Base-by-base conservation (phyloP, 2,329 filamentous ascomycete genomes). In the Fusarium pininemorale region DNA sequence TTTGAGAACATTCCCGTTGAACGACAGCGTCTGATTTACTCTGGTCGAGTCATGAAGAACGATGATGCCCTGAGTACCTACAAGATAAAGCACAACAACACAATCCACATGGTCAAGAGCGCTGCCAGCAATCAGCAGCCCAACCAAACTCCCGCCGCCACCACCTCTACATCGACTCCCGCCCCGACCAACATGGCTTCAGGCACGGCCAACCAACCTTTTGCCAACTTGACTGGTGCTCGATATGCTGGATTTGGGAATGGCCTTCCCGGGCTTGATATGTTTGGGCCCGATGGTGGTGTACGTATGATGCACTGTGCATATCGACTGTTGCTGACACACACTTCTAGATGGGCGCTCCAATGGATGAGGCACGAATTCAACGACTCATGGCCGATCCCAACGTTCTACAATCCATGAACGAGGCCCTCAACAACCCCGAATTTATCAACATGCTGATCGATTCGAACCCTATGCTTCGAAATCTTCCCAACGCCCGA, bases 21-120 rank as follows among this genome's bases (percentile, higher is more conserved):
- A 80, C 91, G 95, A 77, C 96, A 98, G 85, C 94, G 96, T 70
- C 88, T 99, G 73, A 99, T 99, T 85, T 99, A 98, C 87, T 98
- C 96, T 11, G 96, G 96, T 60, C 92, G 96, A 70, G 96, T 99
- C 70, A 91, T 99, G 85, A 99, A 98, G 87, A 96, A 99, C 82
- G 91, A 93, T 67, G 96, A 99, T 78, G 92, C 93, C 0, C 86
- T 99, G 48, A 90, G 88, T 73, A 90, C 90, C 64, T 97, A 97
- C 86, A 98, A 98, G 87, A 95, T 99, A 83, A 98, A 98, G 87
- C 89, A 94, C 74, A 95, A 95, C 73, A 96, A 98, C 83, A 98
- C 96, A 24, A 91, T 99, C 77, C 96, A 99, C 83, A 90, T 99
- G 79, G 96, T 99, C 79, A 98, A 97, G 87, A 97, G 95, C 81